Evolutionary conservation across 208 protist species (phyloP), one percentile per base, ranked within the genome.

Genomic region (Leishmania martiniquensis): DNA sequence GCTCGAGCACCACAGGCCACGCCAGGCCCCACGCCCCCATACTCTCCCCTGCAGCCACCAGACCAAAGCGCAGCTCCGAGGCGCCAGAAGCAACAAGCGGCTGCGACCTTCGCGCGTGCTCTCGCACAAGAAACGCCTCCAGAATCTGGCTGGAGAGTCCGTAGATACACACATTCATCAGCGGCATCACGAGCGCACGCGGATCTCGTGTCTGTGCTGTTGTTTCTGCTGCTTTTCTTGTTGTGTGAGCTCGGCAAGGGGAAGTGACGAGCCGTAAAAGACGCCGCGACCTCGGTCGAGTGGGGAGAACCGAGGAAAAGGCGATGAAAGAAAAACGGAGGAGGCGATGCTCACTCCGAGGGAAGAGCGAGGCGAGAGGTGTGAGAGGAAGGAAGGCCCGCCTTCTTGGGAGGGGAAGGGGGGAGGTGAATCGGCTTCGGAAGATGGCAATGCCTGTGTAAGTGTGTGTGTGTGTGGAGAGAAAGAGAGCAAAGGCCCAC

Each of bases 21-120:
- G 76, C 69, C 0, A 75, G 68, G 10, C 90, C 90, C 90, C 90
- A 94, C 34, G 74, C 74, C 44, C 90, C 90, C 62, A 92, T 84
- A 51, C 73, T 75, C 10, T 75, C 75, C 22, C 73, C 71, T 12
- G 57, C 82, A 12, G 77, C 75, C 20, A 92, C 87, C 37, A 94
- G 75, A 37, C 75, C 90, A 37, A 92, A 85, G 49, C 85, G 78
- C 34, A 94, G 55, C 37, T 89, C 75, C 49, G 82, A 77, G 20
- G 63, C 32, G 3, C 67, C 80, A 13, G 73, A 57, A 3, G 80
- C 80, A 54, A 84, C 57, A 1, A 84, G 70, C 51, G 80, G 80
- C 69, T 84, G 80, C n/a, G 75, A 29, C 34, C 72, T 72, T n/a
- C 78, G 83, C 37, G 51, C 55, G 12, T 29, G 55, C 45, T 84